A percentile compares a stretch with the other conserved stretches of the same genome.
phyloP scores from a whole-genome alignment of 2,329 filamentous ascomycete species.

The Fusarium dlaminii region DNA sequence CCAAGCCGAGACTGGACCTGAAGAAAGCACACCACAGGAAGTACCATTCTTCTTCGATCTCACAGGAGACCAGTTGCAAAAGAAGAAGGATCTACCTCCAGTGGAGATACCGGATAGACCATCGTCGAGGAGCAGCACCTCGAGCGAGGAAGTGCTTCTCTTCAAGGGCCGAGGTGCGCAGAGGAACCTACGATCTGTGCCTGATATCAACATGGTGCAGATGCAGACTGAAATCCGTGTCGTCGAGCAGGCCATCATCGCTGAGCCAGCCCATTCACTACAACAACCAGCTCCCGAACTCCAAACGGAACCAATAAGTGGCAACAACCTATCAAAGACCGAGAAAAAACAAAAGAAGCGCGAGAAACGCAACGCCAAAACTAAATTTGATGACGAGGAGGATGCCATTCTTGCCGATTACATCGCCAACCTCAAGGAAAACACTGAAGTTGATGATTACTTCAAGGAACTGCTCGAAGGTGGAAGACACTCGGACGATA shows the following conservation, averaged over 20 bases:
- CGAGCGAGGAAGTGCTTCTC: slow-evolving; percentile 74
- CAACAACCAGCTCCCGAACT: background rate
- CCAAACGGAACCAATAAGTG: background rate
- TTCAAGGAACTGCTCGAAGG: slow-evolving; percentile 19
- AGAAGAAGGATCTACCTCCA: background rate
- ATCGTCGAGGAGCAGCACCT: slow-evolving; percentile 48
- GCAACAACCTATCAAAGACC: slow-evolving; percentile 5
- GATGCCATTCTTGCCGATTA: slow-evolving; percentile 74
- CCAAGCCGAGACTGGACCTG: slow-evolving; percentile 2
- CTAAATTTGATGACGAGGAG: slow-evolving; percentile 50
- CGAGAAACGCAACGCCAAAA: slow-evolving; percentile 31
- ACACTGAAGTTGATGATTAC: slow-evolving; percentile 60
- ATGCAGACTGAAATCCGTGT: slow-evolving; percentile 48
- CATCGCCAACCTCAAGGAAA: slow-evolving; percentile 70
- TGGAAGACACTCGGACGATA: slow-evolving; percentile 13
- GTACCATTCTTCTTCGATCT: slow-evolving; percentile 52
- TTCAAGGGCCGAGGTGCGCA: slow-evolving; percentile 65
- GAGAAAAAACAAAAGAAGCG: slow-evolving; percentile 29
- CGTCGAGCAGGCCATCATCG: slow-evolving; percentile 38
- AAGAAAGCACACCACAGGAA: background rate
- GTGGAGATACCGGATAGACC: slow-evolving; percentile 31
- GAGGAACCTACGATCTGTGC: slow-evolving; percentile 32
- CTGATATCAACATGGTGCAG: slow-evolving; percentile 37
- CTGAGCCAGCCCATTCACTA: slow-evolving; percentile 3
- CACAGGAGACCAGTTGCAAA: slow-evolving; percentile 38